Evolutionary conservation across 1,284 basidiomycete genomes (phyloP).

Genomic region (Puccinia triticina): DNA sequence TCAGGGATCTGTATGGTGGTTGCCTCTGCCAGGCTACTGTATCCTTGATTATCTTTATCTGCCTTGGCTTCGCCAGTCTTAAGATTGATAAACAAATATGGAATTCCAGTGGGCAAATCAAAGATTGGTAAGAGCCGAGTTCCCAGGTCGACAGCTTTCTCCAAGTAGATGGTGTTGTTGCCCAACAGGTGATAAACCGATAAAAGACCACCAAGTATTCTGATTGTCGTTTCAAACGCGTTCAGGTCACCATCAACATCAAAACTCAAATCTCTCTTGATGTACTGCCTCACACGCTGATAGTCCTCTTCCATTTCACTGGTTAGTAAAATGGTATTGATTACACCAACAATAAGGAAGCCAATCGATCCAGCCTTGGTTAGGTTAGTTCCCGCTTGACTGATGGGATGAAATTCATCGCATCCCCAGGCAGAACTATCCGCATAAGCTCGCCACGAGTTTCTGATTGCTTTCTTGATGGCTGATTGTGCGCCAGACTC

Average conservation of each 20-base stretch:
- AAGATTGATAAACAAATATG: slow-evolving; percentile 78
- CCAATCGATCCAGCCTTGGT: slow-evolving; percentile 29
- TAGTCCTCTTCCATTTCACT: slow-evolving; percentile 34
- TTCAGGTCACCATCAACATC: slow-evolving; percentile 80
- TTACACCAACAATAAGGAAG: slow-evolving; percentile 46
- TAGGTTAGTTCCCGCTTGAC: slow-evolving; percentile 29
- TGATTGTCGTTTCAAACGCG: slow-evolving; percentile 88
- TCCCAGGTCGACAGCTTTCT: slow-evolving; percentile 76
- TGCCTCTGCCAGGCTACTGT: slow-evolving; percentile 81
- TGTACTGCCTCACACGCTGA: slow-evolving; percentile 53
- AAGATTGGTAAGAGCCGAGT: slow-evolving; percentile 84
- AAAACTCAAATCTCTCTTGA: slow-evolving; percentile 72
- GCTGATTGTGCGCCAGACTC: slow-evolving; percentile 3
- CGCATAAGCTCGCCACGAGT: slow-evolving; percentile 41
- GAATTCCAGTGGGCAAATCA: slow-evolving; percentile 77
- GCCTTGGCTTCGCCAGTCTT: slow-evolving; percentile 69
- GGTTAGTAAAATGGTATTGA: slow-evolving; percentile 40
- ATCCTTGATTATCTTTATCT: slow-evolving; percentile 69
- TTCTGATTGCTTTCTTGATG: slow-evolving; percentile 33
- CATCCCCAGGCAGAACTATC: slow-evolving; percentile 47
- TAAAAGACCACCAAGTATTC: slow-evolving; percentile 78
- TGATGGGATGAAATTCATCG: slow-evolving; percentile 46
- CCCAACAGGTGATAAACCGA: slow-evolving; percentile 74
- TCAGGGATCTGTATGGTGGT: too few species aligned
- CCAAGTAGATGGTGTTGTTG: slow-evolving; percentile 71